phyloP scores from a whole-genome alignment of 1,284 basidiomycete genomes.

The Rhodotorula sp. region DNA sequence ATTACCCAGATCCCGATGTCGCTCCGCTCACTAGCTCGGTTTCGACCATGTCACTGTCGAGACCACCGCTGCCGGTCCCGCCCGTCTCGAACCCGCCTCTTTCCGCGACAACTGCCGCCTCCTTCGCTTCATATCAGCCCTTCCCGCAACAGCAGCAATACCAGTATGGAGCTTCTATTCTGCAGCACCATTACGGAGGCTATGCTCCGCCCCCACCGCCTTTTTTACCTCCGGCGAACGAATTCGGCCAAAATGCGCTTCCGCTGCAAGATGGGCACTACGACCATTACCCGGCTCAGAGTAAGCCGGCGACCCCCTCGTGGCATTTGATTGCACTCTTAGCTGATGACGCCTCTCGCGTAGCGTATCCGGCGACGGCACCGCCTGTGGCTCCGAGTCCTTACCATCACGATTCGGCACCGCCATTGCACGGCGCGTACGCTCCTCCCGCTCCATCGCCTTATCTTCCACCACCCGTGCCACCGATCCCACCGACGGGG shows the following conservation, averaged over 20 bases:
- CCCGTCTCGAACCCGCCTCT: not conserved
- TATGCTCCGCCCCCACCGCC: not conserved
- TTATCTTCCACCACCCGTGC: constrained; percentile 6
- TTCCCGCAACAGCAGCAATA: not conserved
- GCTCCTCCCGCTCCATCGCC: not conserved
- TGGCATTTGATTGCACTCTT: not conserved
- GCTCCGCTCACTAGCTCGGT: constrained; percentile 31
- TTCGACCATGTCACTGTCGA: constrained; percentile 21
- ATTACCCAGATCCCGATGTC: constrained; percentile 39
- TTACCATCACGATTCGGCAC: not conserved
- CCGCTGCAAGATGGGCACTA: not conserved
- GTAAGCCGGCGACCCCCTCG: not conserved
- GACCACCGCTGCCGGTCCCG: constrained; percentile 28
- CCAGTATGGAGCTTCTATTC: constrained; percentile 18
- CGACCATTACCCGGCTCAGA: not conserved
- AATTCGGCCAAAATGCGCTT: not conserved
- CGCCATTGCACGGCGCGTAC: not conserved
- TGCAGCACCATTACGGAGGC: constrained; percentile 21
- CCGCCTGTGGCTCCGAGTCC: not conserved
- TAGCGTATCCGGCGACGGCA: too few relatives aligned
- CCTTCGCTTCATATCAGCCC: not conserved
- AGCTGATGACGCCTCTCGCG: too few relatives aligned
- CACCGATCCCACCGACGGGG: constrained; percentile 20
- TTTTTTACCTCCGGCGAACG: not conserved
- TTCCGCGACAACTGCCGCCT: not conserved